Conservation (phyloP, 2,329 filamentous ascomycete genomes). For the Exophiala phaeomuriformis region DNA sequence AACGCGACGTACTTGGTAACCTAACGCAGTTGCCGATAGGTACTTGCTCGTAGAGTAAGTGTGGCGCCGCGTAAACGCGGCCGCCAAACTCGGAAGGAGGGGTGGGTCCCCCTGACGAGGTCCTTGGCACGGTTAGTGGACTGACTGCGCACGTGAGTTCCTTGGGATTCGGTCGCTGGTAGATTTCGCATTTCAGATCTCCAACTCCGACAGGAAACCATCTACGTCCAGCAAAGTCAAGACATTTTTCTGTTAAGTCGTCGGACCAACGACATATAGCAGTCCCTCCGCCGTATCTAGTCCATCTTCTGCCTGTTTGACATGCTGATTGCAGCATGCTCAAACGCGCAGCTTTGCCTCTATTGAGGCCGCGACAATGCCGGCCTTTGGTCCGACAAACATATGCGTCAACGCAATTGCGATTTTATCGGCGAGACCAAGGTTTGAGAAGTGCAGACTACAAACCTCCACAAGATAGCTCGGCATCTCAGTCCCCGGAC, state of each 20-base stretch:
- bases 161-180: not conserved
- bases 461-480: slow-evolving; percentile 13
- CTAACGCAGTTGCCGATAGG: too few relatives aligned
- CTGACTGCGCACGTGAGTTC: too few relatives aligned
- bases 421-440: slow-evolving; percentile 36
- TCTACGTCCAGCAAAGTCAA: too few relatives aligned
- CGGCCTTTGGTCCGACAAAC: slow-evolving; percentile 31
- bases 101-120: too few relatives aligned
- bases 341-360: slow-evolving; percentile 40
- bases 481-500: not conserved
- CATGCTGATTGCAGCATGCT: slow-evolving; percentile 33
- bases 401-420: slow-evolving; percentile 31
- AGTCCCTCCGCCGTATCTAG: not conserved
- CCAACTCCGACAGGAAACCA: not conserved
- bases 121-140: too few relatives aligned
- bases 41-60: too few relatives aligned
- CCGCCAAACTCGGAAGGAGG: too few relatives aligned
- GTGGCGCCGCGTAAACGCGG: too few relatives aligned
- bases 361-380: slow-evolving; percentile 35
- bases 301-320: not conserved
- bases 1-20: too few relatives aligned
- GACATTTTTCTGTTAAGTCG: too few relatives aligned
- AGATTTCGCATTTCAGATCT: not conserved
- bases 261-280: not conserved
- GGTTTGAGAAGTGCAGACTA: slow-evolving; percentile 29